Conservation (phyloP, 1,284 basidiomycete genomes). For the Athelia psychrophila region DNA sequence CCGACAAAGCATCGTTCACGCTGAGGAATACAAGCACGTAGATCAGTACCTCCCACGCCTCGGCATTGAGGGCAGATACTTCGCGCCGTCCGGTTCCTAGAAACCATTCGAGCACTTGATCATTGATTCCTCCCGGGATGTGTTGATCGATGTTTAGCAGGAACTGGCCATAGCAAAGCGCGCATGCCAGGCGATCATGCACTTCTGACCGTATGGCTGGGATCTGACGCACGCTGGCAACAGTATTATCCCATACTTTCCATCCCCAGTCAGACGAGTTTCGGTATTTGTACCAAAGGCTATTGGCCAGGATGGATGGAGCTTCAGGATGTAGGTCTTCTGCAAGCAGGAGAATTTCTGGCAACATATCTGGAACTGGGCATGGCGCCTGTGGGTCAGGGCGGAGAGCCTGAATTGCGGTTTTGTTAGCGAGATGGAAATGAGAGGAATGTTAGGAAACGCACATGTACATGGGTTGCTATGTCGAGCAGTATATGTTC, state of each 20-base stretch:
- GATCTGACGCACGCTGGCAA: conserved; percentile 67
- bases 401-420: conserved; percentile 35
- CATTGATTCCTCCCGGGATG: conserved; percentile 65
- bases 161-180: conserved; percentile 64
- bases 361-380: conserved; percentile 55
- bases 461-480: conserved; percentile 55
- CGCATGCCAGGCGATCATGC: conserved; percentile 43
- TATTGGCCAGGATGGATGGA: conserved; percentile 66
- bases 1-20: conserved; percentile 64
- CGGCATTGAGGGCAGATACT: conserved; percentile 50
- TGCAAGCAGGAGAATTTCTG: conserved; percentile 64
- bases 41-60: conserved; percentile 64
- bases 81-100: conserved; percentile 59
- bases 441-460: conserved; percentile 15
- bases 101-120: conserved; percentile 68
- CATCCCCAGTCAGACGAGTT: conserved; percentile 68
- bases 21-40: conserved; percentile 61
- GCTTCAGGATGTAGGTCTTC: conserved; percentile 55
- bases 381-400: conserved; percentile 44
- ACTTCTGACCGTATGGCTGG: conserved; percentile 50
- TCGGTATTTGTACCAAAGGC: conserved; percentile 77
- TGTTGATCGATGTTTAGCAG: conserved; percentile 72
- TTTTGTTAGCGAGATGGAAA: conserved; percentile 28
- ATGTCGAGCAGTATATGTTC: conserved; percentile 59
- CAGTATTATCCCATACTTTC: conserved; percentile 77